Conservation (phyloP, 345 rosid species). For the Iberis pinnata region DNA sequence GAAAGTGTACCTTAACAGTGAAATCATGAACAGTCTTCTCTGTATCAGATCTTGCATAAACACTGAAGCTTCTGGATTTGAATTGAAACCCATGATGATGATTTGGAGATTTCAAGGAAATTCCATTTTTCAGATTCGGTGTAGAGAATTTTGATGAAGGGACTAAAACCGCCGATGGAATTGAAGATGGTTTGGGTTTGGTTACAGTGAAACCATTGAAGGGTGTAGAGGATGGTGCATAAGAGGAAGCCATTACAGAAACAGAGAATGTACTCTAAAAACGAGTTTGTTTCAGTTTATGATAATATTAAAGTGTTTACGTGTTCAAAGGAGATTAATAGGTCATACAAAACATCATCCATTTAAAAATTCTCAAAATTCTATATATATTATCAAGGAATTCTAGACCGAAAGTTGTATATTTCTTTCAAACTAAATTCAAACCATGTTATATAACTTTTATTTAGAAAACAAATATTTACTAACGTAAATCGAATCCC, state of each 20-base stretch:
- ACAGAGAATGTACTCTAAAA: neutral
- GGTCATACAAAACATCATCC: too few species aligned
- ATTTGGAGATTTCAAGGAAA: conserved; percentile 26
- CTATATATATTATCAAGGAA: too few species aligned
- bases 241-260: conserved; percentile 31
- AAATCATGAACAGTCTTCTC: conserved; percentile 60
- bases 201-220: conserved; percentile 19
- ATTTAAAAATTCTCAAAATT: too few species aligned
- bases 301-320: too few species aligned
- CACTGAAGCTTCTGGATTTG: conserved; percentile 37
- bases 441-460: too few species aligned
- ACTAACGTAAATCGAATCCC: too few species aligned
- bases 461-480: too few species aligned
- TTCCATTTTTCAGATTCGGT: conserved; percentile 37
- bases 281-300: neutral
- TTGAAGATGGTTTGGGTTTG: conserved; percentile 19
- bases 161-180: conserved; percentile 27
- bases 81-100: conserved; percentile 20
- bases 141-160: conserved; percentile 36
- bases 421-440: too few species aligned
- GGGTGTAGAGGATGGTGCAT: conserved; percentile 28
- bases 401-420: too few species aligned
- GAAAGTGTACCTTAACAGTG: conserved; percentile 84
- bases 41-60: conserved; percentile 54
- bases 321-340: too few species aligned